Base-by-base conservation (phyloP, 1,139 yeast genomes). In the Zygotorulaspora mrakii region DNA sequence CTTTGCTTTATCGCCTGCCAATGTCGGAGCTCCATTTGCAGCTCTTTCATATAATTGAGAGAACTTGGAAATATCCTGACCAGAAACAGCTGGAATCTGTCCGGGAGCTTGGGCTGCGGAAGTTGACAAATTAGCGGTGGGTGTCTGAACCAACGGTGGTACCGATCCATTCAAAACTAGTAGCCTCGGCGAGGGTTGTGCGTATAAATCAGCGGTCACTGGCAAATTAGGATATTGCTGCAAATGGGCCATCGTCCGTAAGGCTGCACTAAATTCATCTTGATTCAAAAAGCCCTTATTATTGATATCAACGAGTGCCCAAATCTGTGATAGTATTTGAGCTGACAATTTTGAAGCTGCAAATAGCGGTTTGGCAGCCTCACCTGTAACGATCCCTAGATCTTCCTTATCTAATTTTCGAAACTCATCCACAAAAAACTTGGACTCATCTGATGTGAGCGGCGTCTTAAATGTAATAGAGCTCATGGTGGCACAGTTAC, bases 301-400 rank as follows among this genome's bases (percentile, higher is more conserved):
- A 47, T 79, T 81, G 13, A 76, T 74, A 65, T 91, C 99, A 11
- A 95, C 89, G 33, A 84, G 62, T 61, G 86, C 94, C 98, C 98
- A 94, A 46, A 94, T 82, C 62, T 88, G 94, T 3, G 96, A 96
- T 37, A 91, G 69, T 26, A 77, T 68, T 13, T 79, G 71, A 2
- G 94, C 82, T 5, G 94, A 81, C 40, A 91, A 72, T 1, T 95
- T 94, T 2, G 95, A 82, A 46, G 84, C 83, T 55, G 89, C 95
- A 52, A 94, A 80, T 4, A 94, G 72, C 7, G 85, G 71, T 50
- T 94, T 76, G n/a, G 96, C 89, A 39, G 82, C 79, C 31, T 84
- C 94, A 22, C 98, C 98, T 6, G 96, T 85, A 44, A 91, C 83
- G 32, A 83, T 72, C 2, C 96, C 96, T 33, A 83, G 68, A 33